Base-by-base conservation (phyloP, 768 basidiomycete species). In the Hygrocybe punicea region DNA sequence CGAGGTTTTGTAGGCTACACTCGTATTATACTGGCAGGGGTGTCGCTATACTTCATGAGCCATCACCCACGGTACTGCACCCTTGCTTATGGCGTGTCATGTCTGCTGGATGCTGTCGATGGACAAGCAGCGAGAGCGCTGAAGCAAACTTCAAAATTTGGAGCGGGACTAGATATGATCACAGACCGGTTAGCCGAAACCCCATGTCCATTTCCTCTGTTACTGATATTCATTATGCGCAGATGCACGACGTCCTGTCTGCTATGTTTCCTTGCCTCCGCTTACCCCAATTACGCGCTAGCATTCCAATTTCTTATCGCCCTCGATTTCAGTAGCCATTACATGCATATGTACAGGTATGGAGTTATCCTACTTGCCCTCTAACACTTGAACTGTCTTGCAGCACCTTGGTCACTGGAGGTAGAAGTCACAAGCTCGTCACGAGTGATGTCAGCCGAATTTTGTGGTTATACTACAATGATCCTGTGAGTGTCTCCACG, bases 341-440 rank as follows among this genome's bases (percentile, higher is more conserved):
- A 98, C 74, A 98, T 98, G 85, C 97, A 98, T 72, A 99, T 98
- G 97, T 97, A 98, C 72, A 97, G 96, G 96, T 95, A 65, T 52
- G 81, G 65, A 2, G 10, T 39, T 9, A n/a, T 25, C 29, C 16
- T 51, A 14, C n/a, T 7, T 8, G 19, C 40, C 10, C 45, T 17
- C 25, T 13, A 21, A 29, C 42, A 29, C 36, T 25, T 9, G 33
- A 14, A 37, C 14, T 19, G 21, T 48, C 25, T 23, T 17, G 16
- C 57, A 99, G 96, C 66, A 96, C 96, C 33, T 82, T 99, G n/a
- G 83, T 90, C 17, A 97, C 95, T 19, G 97, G 97, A 23, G 91
- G 93, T 6, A 80, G 83, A 53, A 95, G 91, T 66, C 97, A 99
- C 76, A 99, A 99, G 71, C 73, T 84, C 29, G 93, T 99, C 23